These are phyloP conservation scores for Opeltia flavorubescens DNA, from an alignment of 495 filamentous ascomycete species.

Conservation along the genomic window DNA sequence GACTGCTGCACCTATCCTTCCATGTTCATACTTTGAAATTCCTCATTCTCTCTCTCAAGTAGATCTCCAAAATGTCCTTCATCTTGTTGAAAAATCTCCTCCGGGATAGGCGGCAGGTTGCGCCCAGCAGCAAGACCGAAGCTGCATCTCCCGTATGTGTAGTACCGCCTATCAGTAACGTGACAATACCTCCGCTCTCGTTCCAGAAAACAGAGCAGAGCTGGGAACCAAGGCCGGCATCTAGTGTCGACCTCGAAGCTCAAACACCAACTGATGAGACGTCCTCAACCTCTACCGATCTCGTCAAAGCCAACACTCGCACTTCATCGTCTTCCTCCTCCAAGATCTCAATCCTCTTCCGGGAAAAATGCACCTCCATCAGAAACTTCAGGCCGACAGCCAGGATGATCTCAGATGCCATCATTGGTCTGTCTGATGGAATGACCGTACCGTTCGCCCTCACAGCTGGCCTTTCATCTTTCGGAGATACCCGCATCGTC, in stretches of 20 bases:
- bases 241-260: constrained; percentile 1
- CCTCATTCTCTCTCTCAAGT: neutral
- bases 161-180: neutral
- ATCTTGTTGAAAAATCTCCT: neutral
- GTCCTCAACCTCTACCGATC: neutral
- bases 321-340: neutral
- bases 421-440: constrained; percentile 46
- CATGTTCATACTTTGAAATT: neutral
- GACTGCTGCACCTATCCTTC: neutral
- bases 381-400: constrained; percentile 13
- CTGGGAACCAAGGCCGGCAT: neutral
- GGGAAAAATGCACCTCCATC: neutral
- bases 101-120: neutral
- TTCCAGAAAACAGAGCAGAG: neutral
- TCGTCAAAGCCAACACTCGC: neutral
- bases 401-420: constrained; percentile 42
- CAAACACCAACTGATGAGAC: neutral
- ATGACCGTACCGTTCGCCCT: constrained; percentile 49
- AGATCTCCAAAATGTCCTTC: neutral
- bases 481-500: constrained; percentile 39
- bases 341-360: neutral
- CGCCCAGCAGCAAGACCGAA: neutral
- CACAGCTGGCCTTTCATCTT: constrained; percentile 37
- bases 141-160: neutral
- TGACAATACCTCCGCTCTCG: neutral